These are phyloP conservation scores for Gnomoniopsis smithogilvyi DNA, from an alignment of 2,329 filamentous ascomycete species.

Conservation along the genomic window DNA sequence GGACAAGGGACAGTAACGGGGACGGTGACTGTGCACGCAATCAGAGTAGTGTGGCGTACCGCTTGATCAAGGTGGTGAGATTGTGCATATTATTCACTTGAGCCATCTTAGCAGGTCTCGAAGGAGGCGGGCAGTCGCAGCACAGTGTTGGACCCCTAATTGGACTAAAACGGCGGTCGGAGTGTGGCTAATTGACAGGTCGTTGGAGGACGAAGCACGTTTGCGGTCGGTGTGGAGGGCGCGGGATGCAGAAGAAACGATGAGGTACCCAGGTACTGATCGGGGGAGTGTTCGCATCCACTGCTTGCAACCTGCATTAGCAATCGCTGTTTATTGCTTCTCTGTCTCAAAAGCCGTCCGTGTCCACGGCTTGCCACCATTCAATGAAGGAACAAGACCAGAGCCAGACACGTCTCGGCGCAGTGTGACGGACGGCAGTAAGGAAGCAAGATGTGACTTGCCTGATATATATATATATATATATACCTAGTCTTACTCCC, in stretches of 20 bases:
- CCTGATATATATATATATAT: background rate
- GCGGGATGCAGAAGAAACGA: background rate
- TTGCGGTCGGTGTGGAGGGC: background rate
- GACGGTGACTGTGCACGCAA: background rate
- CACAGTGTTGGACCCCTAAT: constrained; percentile 8
- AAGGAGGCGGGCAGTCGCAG: background rate
- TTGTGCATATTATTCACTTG: constrained; percentile 81
- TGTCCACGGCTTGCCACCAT: background rate
- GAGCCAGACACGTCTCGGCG: background rate
- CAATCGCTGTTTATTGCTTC: background rate
- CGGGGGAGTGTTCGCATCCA: background rate
- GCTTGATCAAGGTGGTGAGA: constrained; percentile 94
- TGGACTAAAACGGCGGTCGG: constrained; percentile 1
- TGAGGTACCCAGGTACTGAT: background rate
- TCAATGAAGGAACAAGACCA: background rate
- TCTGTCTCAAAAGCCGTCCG: background rate
- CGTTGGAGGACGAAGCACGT: background rate
- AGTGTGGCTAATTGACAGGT: constrained; percentile 5
- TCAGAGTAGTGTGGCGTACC: constrained; percentile 55
- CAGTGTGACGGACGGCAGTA: background rate
- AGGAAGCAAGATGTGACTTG: background rate
- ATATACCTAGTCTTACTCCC: background rate
- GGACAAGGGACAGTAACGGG: background rate
- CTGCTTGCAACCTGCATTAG: background rate
- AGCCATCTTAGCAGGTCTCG: constrained; percentile 11